These are phyloP conservation scores for Neurospora hispaniola DNA, from an alignment of 495 filamentous ascomycete species.

Conservation along the genomic window DNA sequence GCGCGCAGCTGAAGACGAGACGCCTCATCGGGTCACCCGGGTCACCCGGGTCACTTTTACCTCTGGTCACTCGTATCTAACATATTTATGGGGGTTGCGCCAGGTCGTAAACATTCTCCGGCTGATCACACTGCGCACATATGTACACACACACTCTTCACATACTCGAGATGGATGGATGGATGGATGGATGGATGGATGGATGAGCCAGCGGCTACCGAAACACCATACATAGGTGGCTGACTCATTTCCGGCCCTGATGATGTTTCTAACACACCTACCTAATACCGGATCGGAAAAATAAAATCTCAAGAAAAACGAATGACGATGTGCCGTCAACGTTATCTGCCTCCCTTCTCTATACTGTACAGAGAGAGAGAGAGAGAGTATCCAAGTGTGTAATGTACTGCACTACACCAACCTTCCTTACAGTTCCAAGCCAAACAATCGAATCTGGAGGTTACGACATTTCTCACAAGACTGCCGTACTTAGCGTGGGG, in stretches of 20 bases:
- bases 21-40: not conserved
- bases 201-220: not conserved
- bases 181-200: too few species aligned
- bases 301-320: not conserved
- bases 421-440: not conserved
- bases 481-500: not conserved
- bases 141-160: not conserved
- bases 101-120: not conserved
- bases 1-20: not conserved
- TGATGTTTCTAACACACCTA: too few species aligned
- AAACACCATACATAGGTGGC: not conserved
- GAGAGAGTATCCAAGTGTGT: too few species aligned
- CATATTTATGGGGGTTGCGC: not conserved
- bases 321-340: not conserved
- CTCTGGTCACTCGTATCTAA: not conserved
- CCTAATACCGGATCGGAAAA: too few species aligned
- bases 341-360: not conserved
- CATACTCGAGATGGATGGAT: not conserved
- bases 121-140: not conserved
- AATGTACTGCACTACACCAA: not conserved
- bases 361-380: not conserved
- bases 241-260: too few species aligned
- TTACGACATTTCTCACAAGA: not conserved
- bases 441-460: not conserved
- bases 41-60: not conserved